A percentile compares a stretch with the other conserved stretches of the same genome.
Evolutionary conservation across 192 early-diverging fungal genomes (phyloP).

Genomic region (Backusella westeae): DNA sequence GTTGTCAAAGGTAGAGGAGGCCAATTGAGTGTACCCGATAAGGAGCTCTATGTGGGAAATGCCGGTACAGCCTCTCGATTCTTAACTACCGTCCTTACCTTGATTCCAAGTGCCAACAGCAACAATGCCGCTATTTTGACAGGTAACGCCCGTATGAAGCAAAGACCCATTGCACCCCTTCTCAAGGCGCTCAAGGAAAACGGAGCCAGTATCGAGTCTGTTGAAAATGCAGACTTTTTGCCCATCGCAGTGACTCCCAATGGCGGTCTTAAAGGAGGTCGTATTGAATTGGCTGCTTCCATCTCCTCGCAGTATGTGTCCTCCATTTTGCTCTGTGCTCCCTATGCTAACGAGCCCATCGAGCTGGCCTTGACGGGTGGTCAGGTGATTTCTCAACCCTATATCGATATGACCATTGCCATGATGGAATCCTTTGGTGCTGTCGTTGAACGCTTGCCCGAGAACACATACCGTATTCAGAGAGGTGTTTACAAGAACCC

Average conservation of each 20-base stretch:
- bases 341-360: slow-evolving; percentile 81
- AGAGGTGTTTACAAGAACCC: slow-evolving; percentile 80
- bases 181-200: slow-evolving; percentile 82
- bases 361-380: slow-evolving; percentile 87
- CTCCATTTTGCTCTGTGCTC: slow-evolving; percentile 93
- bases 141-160: slow-evolving; percentile 97
- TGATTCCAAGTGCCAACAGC: slow-evolving; percentile 53
- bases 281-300: slow-evolving; percentile 86
- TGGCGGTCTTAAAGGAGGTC: slow-evolving; percentile 79
- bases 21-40: slow-evolving; percentile 64
- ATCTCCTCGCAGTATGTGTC: slow-evolving; percentile 98
- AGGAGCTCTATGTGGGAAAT: slow-evolving; percentile 92
- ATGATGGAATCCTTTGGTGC: slow-evolving; percentile 98
- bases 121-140: slow-evolving; percentile 68
- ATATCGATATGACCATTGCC: slow-evolving; percentile 99
- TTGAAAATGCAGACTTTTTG: slow-evolving; percentile 79
- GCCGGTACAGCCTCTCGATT: slow-evolving; percentile 97
- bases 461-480: slow-evolving; percentile 86
- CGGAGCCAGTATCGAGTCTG: slow-evolving; percentile 74
- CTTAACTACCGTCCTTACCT: slow-evolving; percentile 81
- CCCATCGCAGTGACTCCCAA: slow-evolving; percentile 81
- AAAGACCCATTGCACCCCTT: slow-evolving; percentile 89
- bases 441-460: slow-evolving; percentile 63
- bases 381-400: slow-evolving; percentile 94
- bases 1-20: slow-evolving; percentile 83